Percentiles rank a stretch among this genome's conserved stretches.
Conservation (phyloP, 352 stramenopile genomes). For the Peronosclerospora sorghi region DNA sequence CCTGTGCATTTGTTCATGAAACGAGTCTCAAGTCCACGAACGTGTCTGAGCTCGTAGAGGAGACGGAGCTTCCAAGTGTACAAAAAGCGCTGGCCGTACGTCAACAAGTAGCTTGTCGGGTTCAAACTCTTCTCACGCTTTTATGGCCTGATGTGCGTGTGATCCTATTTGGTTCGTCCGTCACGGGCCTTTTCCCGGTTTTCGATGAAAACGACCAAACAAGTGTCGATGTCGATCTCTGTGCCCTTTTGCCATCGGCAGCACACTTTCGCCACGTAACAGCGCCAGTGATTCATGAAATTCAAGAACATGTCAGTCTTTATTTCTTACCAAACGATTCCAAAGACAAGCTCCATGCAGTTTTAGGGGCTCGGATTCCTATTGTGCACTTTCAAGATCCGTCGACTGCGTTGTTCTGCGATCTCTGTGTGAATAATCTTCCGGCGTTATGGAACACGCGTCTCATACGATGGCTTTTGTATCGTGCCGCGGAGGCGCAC, state of each 20-base stretch:
- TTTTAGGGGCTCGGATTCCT: conserved; percentile 44
- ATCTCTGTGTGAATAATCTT: conserved; percentile 79
- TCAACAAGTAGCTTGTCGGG: conserved; percentile 1
- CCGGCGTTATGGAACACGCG: conserved; percentile 71
- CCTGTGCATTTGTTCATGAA: conserved; percentile 8
- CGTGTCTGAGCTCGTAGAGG: not conserved
- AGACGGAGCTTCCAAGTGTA: not conserved
- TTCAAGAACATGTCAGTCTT: conserved; percentile 57
- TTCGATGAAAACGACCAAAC: not conserved
- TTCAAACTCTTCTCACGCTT: conserved; percentile 34
- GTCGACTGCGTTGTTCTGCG: conserved; percentile 29
- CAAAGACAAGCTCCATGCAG: conserved; percentile 10
- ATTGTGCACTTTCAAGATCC: conserved; percentile 54
- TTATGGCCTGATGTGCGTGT: conserved; percentile 63
- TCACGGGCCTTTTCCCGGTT: conserved; percentile 29
- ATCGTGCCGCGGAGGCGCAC: conserved; percentile 1
- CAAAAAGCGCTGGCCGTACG: not conserved
- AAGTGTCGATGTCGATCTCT: conserved; percentile 53
- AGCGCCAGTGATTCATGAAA: conserved; percentile 35
- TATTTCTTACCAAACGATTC: conserved; percentile 27
- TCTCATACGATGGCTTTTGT: conserved; percentile 32
- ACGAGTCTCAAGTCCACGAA: not conserved
- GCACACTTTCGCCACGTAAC: conserved; percentile 28
- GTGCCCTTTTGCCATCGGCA: conserved; percentile 47
- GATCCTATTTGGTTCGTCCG: conserved; percentile 56